These are phyloP conservation scores for Diaporthe longicolla DNA, from an alignment of 2,329 filamentous ascomycete species.

Conservation along the genomic window DNA sequence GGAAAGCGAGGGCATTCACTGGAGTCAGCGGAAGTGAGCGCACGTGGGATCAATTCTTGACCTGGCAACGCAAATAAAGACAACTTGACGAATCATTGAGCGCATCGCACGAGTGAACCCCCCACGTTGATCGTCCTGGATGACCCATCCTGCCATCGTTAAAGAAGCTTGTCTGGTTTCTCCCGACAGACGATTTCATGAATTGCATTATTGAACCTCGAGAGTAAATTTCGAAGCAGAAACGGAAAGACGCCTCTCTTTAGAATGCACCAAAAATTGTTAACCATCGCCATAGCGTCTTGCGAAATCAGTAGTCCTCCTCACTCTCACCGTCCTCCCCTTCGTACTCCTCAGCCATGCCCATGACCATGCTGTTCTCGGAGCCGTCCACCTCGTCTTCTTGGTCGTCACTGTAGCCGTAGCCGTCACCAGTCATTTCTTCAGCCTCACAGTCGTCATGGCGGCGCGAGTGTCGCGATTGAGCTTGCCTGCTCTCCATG, in stretches of 20 bases:
- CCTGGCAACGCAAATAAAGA: background rate
- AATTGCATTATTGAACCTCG: background rate
- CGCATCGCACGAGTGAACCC: background rate
- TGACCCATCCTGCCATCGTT: background rate
- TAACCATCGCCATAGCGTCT: background rate
- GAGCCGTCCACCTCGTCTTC: conserved; percentile 14
- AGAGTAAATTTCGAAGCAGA: background rate
- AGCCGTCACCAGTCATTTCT: background rate
- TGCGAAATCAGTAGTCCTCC: background rate
- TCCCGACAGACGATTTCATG: background rate
- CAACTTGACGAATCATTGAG: background rate
- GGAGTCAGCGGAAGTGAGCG: background rate
- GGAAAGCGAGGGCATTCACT: background rate
- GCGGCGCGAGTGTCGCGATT: background rate
- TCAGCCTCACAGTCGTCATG: conserved; percentile 31
- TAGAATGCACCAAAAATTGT: background rate
- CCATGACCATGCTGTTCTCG: conserved; percentile 6
- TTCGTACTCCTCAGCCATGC: conserved; percentile 7
- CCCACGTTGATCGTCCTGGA: background rate
- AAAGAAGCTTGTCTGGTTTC: background rate
- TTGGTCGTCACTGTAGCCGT: conserved; percentile 22
- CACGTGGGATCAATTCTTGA: background rate
- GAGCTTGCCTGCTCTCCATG: conserved; percentile 34
- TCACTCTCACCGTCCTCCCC: conserved; percentile 32
- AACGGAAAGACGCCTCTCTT: background rate